Percentiles rank a stretch among this genome's conserved stretches.
phyloP scores from a whole-genome alignment of 768 basidiomycete genomes.

The Rhodotorula babjevae region DNA sequence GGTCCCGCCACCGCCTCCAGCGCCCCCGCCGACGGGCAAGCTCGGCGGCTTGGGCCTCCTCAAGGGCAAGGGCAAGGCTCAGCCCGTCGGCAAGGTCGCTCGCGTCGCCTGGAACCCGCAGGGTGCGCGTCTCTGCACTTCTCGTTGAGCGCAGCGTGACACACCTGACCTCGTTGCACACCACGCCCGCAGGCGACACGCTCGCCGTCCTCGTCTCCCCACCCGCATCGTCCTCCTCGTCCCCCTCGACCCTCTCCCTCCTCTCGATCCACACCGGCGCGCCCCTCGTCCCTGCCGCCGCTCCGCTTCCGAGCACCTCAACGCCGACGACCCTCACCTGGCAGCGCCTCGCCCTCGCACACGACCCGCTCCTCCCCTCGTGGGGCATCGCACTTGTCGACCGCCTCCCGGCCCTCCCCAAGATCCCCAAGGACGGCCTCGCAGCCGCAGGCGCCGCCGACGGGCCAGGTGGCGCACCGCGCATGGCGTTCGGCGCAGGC shows the following conservation, averaged over 20 bases:
- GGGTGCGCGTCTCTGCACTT: neutral
- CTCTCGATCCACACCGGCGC: conserved; percentile 26
- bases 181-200: conserved; percentile 5
- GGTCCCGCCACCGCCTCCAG: neutral
- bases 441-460: neutral
- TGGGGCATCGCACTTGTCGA: conserved; percentile 13
- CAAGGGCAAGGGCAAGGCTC: neutral
- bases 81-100: neutral
- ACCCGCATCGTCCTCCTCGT: neutral
- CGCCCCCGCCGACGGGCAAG: neutral
- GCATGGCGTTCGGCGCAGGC: neutral
- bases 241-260: conserved; percentile 14
- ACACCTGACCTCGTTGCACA: too few species aligned
- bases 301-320: neutral
- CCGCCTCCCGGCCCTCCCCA: conserved; percentile 20
- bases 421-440: conserved; percentile 10
- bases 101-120: neutral
- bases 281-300: conserved; percentile 1
- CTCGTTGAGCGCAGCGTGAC: too few species aligned
- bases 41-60: neutral
- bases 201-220: conserved; percentile 18
- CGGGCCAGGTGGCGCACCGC: neutral
- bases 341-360: conserved; percentile 6
- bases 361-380: conserved; percentile 1
- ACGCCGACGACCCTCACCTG: conserved; percentile 18